Evolutionary conservation across 2,329 filamentous ascomycete genomes (phyloP).

Genomic region (Raffaelea albimanens): DNA sequence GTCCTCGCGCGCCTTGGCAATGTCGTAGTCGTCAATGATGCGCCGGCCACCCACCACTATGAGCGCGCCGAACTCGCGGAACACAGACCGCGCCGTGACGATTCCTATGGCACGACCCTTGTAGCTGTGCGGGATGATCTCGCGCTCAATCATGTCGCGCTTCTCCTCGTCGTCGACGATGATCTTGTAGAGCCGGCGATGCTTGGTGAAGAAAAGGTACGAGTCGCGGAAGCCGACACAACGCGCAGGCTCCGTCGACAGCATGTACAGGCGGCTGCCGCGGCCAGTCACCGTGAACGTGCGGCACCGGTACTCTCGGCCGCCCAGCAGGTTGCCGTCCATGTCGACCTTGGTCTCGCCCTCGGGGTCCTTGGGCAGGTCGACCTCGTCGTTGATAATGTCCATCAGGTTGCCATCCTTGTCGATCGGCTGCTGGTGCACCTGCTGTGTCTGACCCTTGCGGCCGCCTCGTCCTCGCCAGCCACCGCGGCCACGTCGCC

Average conservation of each 20-base stretch:
- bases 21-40: slow-evolving; percentile 84
- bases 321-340: slow-evolving; percentile 69
- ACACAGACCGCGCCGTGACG: slow-evolving; percentile 91
- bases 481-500: slow-evolving; percentile 57
- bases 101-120: slow-evolving; percentile 96
- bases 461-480: slow-evolving; percentile 60
- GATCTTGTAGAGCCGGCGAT: slow-evolving; percentile 93
- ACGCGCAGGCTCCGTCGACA: slow-evolving; percentile 93
- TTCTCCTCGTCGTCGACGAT: slow-evolving; percentile 98
- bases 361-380: slow-evolving; percentile 74
- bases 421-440: slow-evolving; percentile 77
- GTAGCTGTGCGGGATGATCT: slow-evolving; percentile 96
- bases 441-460: slow-evolving; percentile 57
- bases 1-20: slow-evolving; percentile 61
- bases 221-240: slow-evolving; percentile 97
- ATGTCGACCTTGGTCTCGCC: slow-evolving; percentile 94
- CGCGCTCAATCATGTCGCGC: slow-evolving; percentile 86
- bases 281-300: slow-evolving; percentile 86
- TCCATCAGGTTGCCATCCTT: slow-evolving; percentile 89
- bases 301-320: slow-evolving; percentile 86
- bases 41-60: slow-evolving; percentile 88
- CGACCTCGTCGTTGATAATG: slow-evolving; percentile 86
- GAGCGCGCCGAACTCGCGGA: slow-evolving; percentile 88
- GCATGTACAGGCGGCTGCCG: slow-evolving; percentile 86
- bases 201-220: slow-evolving; percentile 98